Base-by-base conservation (phyloP, 768 basidiomycete genomes). In the Galerina sulciceps region DNA sequence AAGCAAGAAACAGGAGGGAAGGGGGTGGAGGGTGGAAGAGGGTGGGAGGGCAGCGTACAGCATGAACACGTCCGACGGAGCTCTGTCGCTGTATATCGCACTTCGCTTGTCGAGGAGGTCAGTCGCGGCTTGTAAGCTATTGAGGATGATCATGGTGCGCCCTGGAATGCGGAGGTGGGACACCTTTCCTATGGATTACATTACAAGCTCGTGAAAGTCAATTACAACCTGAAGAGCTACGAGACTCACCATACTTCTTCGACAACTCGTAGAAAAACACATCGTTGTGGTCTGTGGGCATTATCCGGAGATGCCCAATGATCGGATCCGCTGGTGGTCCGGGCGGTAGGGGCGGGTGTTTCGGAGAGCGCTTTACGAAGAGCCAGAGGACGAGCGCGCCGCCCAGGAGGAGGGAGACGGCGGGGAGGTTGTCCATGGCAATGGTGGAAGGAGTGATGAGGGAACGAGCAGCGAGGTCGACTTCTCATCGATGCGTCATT, bases 21-120 rank as follows among this genome's bases (percentile, higher is more conserved):
- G n/a, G n/a, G n/a, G n/a, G n/a, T n/a, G n/a, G n/a, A n/a, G n/a
- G n/a, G n/a, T n/a, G n/a, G n/a, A n/a, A n/a, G n/a, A n/a, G n/a
- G n/a, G n/a, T n/a, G 15, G 46, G n/a, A 76, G 60, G 46, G 65
- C 67, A 50, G 36, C 48, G 22, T 26, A 61, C 43, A 47, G 14
- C 34, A 2, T 18, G 14, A 55, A 55, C 35, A 60, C 48, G 9
- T 50, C 47, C 6, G 55, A 51, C 10, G 47, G 42, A 11, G 86
- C 84, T 17, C 86, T 81, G 61, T 88, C 86, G 17, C 85, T 86
- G 67, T 87, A 87, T 42, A 81, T 76, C 22, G 81, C 75, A 56
- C 83, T 85, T 62, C 85, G 84, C 70, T 85, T 85, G 64, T 88
- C 86, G 47, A 87, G 74, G 70, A 88, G 75, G 49, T 86, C 83